phyloP scores from a whole-genome alignment of 2,329 filamentous ascomycete species.

The Podosphaera xanthii region DNA sequence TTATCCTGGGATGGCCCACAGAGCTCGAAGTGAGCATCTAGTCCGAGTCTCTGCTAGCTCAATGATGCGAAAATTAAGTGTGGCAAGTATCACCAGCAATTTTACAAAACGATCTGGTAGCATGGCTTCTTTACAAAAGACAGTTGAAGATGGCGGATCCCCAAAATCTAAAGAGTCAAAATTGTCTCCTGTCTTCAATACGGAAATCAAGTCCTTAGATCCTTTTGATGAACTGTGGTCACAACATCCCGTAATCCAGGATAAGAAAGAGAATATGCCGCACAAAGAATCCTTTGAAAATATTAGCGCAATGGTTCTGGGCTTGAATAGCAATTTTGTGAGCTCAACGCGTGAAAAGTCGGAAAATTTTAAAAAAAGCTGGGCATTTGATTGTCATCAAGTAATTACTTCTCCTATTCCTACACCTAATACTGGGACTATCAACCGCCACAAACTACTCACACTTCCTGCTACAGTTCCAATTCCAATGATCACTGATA shows the following conservation, averaged over 20 bases:
- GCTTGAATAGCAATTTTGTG: conserved; percentile 6
- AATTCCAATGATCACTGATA: conserved; percentile 4
- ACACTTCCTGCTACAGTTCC: conserved; percentile 2
- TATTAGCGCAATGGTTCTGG: conserved; percentile 3
- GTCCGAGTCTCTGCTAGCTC: conserved; percentile 62
- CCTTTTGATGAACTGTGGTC: conserved; percentile 6
- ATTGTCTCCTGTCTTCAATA: conserved; percentile 1
- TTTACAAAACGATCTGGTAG: conserved; percentile 44
- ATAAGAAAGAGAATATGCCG: conserved; percentile 12
- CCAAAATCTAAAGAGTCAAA: conserved; percentile 4
- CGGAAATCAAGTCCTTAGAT: conserved; percentile 6
- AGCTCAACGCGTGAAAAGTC: conserved; percentile 10
- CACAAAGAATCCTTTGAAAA: conserved; percentile 7
- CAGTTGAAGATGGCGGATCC: conserved; percentile 7
- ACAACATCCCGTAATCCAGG: conserved; percentile 12
- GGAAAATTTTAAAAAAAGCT: conserved; percentile 11
- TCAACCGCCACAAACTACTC: conserved; percentile 5
- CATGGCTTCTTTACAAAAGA: conserved; percentile 12
- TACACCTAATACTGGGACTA: conserved; percentile 12
- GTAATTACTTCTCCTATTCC: conserved; percentile 11
- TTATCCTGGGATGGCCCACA: conserved; percentile 55
- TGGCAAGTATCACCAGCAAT: conserved; percentile 53
- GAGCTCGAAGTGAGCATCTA: conserved; percentile 43
- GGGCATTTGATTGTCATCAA: conserved; percentile 11
- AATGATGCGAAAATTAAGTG: conserved; percentile 71